Evolutionary conservation across 768 basidiomycete species (phyloP), one percentile per base, ranked within the genome.

Genomic region (Boletales sp.): DNA sequence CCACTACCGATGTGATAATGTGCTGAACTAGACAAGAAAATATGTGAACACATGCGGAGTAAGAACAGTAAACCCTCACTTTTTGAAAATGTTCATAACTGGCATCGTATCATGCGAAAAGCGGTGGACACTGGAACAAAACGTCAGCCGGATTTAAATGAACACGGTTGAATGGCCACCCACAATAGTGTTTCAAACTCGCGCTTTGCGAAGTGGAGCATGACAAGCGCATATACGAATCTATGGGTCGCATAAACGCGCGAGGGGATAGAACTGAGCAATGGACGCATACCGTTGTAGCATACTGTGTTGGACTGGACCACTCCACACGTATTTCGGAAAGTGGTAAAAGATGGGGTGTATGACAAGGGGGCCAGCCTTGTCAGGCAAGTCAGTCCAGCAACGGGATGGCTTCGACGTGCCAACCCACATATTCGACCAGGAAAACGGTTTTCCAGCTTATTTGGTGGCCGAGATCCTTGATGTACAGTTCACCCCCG

Each of bases 51-150:
- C 12, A 37, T 15, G 40, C 8, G 29, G 31, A 29, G 11, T 19
- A 8, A 19, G 7, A 31, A 32, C 14, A 10, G 3, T 15, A 47
- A 13, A 10, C n/a, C 58, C 80, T 27, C 48, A 97, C 95, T 99
- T 99, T 67, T 86, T 88, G 74, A 95, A 85, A 32, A 98, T 79
- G 64, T 92, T 90, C 51, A 63, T 61, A 50, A 86, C 69, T 2
- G 95, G 97, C 89, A 98, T 95, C 0, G 95, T 97, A 2, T 84
- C 88, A 69, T 93, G 83, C 29, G 94, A 97, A 77, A 97, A 98
- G 11, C 90, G 87, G 66, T 99, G 97, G 2, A 99, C 82, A 61
- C 89, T 91, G 18, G 8, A 40, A 18, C 40, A n/a, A 30, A 10
- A 34, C 9, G 39, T 45, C 11, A 54, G 40, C 27, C 5, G 19